Conservation (phyloP, 306 rosid species). For the Trichosanthes cucumerina region DNA sequence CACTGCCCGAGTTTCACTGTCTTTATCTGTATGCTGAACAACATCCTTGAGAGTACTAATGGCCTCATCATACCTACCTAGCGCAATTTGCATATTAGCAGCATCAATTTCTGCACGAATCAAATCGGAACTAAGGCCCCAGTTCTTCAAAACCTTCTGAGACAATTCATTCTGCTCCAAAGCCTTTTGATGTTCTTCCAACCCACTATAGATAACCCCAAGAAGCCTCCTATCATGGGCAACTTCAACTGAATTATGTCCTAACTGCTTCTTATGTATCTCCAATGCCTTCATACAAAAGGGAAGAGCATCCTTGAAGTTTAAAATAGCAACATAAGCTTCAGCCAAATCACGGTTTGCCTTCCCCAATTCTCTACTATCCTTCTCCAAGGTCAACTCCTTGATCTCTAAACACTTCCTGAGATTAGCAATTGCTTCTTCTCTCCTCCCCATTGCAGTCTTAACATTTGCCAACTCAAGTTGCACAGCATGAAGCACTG, state of each 20-base stretch:
- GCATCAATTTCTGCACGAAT: constrained; percentile 73
- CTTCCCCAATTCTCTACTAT: constrained; percentile 58
- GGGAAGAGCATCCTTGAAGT: constrained; percentile 62
- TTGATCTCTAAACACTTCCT: constrained; percentile 76
- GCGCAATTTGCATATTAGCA: constrained; percentile 82
- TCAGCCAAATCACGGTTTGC: constrained; percentile 67
- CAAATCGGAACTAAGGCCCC: constrained; percentile 72
- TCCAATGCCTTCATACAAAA: constrained; percentile 77
- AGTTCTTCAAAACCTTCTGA: constrained; percentile 63
- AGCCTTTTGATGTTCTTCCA: constrained; percentile 85
- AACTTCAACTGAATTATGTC: constrained; percentile 76
- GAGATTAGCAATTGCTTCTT: constrained; percentile 74
- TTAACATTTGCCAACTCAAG: constrained; percentile 72
- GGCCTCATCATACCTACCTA: constrained; percentile 72
- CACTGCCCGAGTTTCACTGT: constrained; percentile 62
- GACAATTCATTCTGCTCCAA: constrained; percentile 76
- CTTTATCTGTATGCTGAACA: constrained; percentile 51
- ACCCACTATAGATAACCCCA: constrained; percentile 64
- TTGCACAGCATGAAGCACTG: constrained; percentile 82
- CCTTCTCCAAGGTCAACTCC: constrained; percentile 64
- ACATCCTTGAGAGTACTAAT: constrained; percentile 55
- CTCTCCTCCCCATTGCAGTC: constrained; percentile 89
- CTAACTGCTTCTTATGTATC: constrained; percentile 49
- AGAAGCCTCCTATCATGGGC: constrained; percentile 74
- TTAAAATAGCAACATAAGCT: constrained; percentile 61